Evolutionary conservation across 176 grass and related monocot genomes (phyloP), one percentile per base, ranked within the genome.

Genomic region (Raddia distichophylla): DNA sequence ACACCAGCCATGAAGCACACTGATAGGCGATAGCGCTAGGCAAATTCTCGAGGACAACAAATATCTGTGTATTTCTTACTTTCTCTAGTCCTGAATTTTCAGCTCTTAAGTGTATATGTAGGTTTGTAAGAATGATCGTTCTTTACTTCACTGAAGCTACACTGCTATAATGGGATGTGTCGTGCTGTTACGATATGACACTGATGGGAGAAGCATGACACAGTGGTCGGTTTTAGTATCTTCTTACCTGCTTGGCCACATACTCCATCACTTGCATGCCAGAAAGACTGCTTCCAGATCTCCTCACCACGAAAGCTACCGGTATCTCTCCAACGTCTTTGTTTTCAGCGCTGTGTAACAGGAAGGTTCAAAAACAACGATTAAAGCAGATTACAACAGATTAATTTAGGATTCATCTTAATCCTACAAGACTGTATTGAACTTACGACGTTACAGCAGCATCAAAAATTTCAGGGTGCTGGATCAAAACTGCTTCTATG

Each of bases 261-360:
- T 91, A 86, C 19, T 98, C 79, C 76, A 98, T 93, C 47, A 95
- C 83, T 79, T 98, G 77, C 65, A 9, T 75, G 82, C 86, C 79
- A 40, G 92, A 90, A 78, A 98, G 86, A 32, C 33, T 59, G 70
- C 90, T 87, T 89, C 95, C 92, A 78, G 75, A 45, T 80, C 64
- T 94, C 82, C 75, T 87, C 47, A 93, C 90, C 69, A 98, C 84
- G 83, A 90, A 98, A 44, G 95, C 95, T 49, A 98, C 92, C 3
- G 95, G 92, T 87, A 98, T 82, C 86, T 98, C 95, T 80, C 95
- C 95, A 54, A 81, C 84, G 86, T 94, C 90, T 81, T 93, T 84
- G 84, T 98, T 80, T 80, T 89, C 86, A 74, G 80, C 79, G 32
- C 95, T 98, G 44, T 17, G 55, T 19, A 81, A 47, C 27, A 20